These are phyloP conservation scores for Mortierella sp. DNA, from an alignment of 371 early-diverging fungal species.

Conservation along the genomic window DNA sequence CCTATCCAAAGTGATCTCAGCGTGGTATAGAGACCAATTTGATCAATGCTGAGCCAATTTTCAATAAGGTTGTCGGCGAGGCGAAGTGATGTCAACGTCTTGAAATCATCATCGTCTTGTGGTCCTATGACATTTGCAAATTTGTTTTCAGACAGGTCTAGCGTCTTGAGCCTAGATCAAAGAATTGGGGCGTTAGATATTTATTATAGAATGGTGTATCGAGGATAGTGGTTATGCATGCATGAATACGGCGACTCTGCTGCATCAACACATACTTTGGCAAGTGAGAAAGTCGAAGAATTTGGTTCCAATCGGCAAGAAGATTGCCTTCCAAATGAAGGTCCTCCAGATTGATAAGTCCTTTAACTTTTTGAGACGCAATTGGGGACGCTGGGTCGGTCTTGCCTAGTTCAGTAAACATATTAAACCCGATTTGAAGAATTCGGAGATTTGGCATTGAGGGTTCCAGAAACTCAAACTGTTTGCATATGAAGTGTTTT, in stretches of 20 bases:
- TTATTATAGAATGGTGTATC: neutral
- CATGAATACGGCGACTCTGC: too few relatives aligned
- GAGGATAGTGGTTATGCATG: too few relatives aligned
- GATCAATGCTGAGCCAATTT: conserved; percentile 41
- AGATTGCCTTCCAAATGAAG: conserved; percentile 79
- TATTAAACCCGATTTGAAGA: conserved; percentile 76
- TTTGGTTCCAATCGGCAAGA: conserved; percentile 69
- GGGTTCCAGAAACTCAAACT: conserved; percentile 62
- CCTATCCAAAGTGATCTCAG: conserved; percentile 34
- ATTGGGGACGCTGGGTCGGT: conserved; percentile 13
- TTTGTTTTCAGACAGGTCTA: conserved; percentile 58
- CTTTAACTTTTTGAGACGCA: conserved; percentile 36
- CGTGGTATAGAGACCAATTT: conserved; percentile 25
- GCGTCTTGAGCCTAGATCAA: conserved; percentile 26
- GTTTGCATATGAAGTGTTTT: neutral
- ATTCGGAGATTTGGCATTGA: conserved; percentile 70
- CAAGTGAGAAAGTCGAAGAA: conserved; percentile 61
- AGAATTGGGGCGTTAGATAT: neutral
- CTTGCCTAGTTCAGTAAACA: conserved; percentile 55
- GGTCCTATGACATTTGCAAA: conserved; percentile 21
- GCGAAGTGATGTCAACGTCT: conserved; percentile 25
- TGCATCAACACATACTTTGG: conserved; percentile 58
- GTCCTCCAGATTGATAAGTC: conserved; percentile 64
- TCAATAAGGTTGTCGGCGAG: conserved; percentile 31
- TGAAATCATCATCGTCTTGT: conserved; percentile 36